Evolutionary conservation across 495 filamentous ascomycete species (phyloP).

Genomic region (Tuber indicum): DNA sequence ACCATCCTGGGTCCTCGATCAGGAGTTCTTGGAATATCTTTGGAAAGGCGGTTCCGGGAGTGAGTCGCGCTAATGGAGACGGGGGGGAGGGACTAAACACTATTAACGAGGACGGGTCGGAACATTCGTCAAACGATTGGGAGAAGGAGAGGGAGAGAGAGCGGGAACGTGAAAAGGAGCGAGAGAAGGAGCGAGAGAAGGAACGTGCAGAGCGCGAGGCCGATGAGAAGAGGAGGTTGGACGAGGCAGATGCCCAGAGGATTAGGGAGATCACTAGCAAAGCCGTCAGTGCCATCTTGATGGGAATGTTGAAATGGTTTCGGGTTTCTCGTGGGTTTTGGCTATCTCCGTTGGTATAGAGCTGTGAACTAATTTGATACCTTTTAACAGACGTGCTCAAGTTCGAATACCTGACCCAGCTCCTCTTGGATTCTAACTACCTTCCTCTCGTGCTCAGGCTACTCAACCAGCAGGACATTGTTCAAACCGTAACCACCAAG

Average conservation of each 20-base stretch:
- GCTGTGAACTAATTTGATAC: neutral
- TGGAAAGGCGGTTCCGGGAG: constrained; percentile 11
- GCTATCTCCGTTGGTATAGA: neutral
- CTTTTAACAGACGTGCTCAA: constrained; percentile 70
- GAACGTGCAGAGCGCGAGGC: constrained; percentile 30
- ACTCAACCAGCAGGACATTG: constrained; percentile 85
- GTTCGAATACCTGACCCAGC: constrained; percentile 90
- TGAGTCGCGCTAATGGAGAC: constrained; percentile 12
- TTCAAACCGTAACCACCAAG: constrained; percentile 74
- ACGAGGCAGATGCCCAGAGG: constrained; percentile 73
- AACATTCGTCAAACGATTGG: neutral
- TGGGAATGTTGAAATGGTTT: constrained; percentile 91
- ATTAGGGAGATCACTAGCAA: constrained; percentile 81
- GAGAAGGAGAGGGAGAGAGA: neutral
- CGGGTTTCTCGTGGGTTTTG: constrained; percentile 75
- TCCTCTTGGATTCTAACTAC: constrained; percentile 89
- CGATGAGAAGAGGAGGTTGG: constrained; percentile 42
- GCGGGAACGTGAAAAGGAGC: neutral
- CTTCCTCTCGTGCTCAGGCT: constrained; percentile 85
- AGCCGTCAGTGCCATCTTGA: constrained; percentile 75
- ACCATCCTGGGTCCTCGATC: constrained; percentile 27
- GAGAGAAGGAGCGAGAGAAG: constrained; percentile 25
- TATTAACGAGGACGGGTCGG: constrained; percentile 7
- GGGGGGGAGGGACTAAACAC: constrained; percentile 9
- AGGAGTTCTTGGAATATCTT: constrained; percentile 38